Conservation (phyloP, 2,329 filamentous ascomycete species). For the Neocucurbitaria cava region DNA sequence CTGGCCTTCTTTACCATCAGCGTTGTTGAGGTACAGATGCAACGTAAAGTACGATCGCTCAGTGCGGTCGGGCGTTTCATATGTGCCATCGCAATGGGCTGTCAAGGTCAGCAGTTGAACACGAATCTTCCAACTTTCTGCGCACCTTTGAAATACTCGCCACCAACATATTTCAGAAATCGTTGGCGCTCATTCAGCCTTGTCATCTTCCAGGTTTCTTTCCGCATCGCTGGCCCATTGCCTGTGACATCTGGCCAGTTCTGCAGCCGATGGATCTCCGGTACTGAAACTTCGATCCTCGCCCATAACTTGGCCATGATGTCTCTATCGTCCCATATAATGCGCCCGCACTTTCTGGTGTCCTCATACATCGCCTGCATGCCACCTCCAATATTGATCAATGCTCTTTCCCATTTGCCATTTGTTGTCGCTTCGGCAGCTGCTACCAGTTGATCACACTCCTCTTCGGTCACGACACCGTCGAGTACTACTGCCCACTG, state of each 20-base stretch:
- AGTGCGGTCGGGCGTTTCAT: conserved; percentile 62
- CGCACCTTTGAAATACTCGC: conserved; percentile 72
- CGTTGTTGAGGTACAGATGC: conserved; percentile 63
- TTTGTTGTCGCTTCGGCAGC: conserved; percentile 39
- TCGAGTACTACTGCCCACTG: conserved; percentile 69
- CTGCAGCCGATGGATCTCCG: conserved; percentile 56
- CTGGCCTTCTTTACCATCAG: conserved; percentile 34
- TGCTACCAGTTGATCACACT: conserved; percentile 59
- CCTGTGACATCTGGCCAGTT: conserved; percentile 53
- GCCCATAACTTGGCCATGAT: conserved; percentile 69
- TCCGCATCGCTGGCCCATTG: conserved; percentile 50
- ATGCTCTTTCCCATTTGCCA: conserved; percentile 68
- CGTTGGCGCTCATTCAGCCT: conserved; percentile 76
- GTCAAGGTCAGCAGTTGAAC: conserved; percentile 17
- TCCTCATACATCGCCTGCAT: conserved; percentile 64
- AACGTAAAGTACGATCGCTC: conserved; percentile 62
- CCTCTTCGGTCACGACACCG: conserved; percentile 65
- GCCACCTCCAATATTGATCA: conserved; percentile 71
- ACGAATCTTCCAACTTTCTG: neutral
- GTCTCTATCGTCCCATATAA: conserved; percentile 73
- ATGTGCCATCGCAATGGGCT: conserved; percentile 73
- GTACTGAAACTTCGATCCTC: conserved; percentile 58
- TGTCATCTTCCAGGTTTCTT: conserved; percentile 52
- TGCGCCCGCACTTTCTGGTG: conserved; percentile 74
- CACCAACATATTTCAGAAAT: conserved; percentile 74